A percentile compares a stretch with the other conserved stretches of the same genome.
Conservation (phyloP, 345 rosid species). For the Brassica carinata region DNA sequence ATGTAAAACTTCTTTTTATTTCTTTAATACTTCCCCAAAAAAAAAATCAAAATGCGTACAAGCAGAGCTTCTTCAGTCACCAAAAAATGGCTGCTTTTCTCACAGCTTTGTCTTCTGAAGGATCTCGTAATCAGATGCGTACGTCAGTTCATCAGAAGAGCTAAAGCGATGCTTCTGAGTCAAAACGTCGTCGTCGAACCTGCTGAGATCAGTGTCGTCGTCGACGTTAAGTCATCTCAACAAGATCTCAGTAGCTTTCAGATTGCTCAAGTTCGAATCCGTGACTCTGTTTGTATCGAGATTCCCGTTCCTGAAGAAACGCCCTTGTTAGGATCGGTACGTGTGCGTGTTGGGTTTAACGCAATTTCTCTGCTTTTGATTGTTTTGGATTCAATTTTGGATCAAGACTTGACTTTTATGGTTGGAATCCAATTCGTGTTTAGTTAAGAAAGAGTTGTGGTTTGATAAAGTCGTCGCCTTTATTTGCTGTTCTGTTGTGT, state of each 20-base stretch:
- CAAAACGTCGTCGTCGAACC: slow-evolving; percentile 32
- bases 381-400: neutral
- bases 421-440: neutral
- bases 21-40: neutral
- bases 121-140: slow-evolving; percentile 34
- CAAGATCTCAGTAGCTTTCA: slow-evolving; percentile 30
- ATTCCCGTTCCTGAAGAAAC: slow-evolving; percentile 22
- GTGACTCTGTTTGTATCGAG: slow-evolving; percentile 32
- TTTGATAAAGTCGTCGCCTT: neutral
- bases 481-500: neutral
- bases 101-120: slow-evolving; percentile 30
- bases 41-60: slow-evolving; percentile 28
- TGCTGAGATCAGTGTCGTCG: slow-evolving; percentile 30
- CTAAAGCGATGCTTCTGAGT: slow-evolving; percentile 29
- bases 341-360: neutral
- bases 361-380: slow-evolving; percentile 8
- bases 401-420: too few relatives aligned
- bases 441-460: neutral
- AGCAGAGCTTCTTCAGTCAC: slow-evolving; percentile 36
- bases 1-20: neutral
- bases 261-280: slow-evolving; percentile 26
- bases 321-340: slow-evolving; percentile 29
- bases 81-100: slow-evolving; percentile 34
- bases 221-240: slow-evolving; percentile 33
- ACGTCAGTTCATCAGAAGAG: slow-evolving; percentile 21